A percentile compares a stretch with the other conserved stretches of the same genome.
phyloP scores from a whole-genome alignment of 2,329 filamentous ascomycete genomes.

The Fusarium dimerum region DNA sequence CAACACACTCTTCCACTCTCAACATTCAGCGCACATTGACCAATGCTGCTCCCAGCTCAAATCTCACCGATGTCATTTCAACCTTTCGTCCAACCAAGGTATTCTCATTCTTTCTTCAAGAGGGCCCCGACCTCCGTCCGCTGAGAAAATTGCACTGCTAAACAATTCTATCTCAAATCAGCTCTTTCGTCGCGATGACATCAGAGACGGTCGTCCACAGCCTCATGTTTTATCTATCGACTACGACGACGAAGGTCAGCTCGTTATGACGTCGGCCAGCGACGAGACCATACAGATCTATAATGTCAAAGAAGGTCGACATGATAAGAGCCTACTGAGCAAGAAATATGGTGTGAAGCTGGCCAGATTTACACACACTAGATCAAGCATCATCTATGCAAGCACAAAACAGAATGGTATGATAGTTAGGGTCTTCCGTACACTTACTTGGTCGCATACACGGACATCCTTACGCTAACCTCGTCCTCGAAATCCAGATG shows the following conservation, averaged over 20 bases:
- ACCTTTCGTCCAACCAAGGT: conserved; percentile 82
- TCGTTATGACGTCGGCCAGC: conserved; percentile 85
- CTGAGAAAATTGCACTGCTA: not conserved
- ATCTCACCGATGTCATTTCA: conserved; percentile 75
- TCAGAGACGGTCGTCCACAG: conserved; percentile 52
- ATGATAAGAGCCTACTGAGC: conserved; percentile 85
- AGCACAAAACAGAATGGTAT: conserved; percentile 90
- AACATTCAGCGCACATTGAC: conserved; percentile 53
- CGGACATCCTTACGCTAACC: not conserved
- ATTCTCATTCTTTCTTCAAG: conserved; percentile 44
- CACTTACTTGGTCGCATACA: not conserved
- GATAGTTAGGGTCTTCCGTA: conserved; percentile 11
- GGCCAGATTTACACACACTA: conserved; percentile 90
- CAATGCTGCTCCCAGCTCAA: conserved; percentile 53
- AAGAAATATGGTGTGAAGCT: conserved; percentile 97
- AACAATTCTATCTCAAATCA: conserved; percentile 6
- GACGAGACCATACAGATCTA: conserved; percentile 97
- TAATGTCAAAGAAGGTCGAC: conserved; percentile 86
- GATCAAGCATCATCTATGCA: conserved; percentile 89
- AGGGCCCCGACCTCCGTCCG: conserved; percentile 21
- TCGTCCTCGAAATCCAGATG: conserved; percentile 52
- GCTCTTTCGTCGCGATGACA: conserved; percentile 61
- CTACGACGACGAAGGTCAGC: conserved; percentile 93
- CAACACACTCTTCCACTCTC: conserved; percentile 45
- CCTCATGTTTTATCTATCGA: conserved; percentile 85